Percentiles rank a stretch among this genome's conserved stretches.
Conservation (phyloP, 2,329 filamentous ascomycete species). For the Aspergillus neotritici region DNA sequence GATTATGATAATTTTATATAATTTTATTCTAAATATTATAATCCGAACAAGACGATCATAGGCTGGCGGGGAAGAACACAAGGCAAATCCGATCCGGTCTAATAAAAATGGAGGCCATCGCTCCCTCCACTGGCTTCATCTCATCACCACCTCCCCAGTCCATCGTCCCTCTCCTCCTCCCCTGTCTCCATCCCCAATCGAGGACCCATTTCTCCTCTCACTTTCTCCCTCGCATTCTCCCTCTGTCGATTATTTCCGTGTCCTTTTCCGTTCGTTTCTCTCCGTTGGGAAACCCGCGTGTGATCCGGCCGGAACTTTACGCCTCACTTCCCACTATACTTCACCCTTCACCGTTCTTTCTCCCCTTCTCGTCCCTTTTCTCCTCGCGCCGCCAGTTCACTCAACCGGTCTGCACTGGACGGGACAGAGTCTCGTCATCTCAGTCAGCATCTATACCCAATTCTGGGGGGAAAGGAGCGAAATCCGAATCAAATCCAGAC, state of each 20-base stretch:
- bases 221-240: not conserved
- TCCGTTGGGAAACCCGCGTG: constrained; percentile 10
- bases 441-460: no score
- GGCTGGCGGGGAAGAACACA: no score
- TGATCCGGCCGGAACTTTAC: constrained; percentile 15
- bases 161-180: not conserved
- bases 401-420: not conserved
- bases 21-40: no score
- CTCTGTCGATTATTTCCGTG: not conserved
- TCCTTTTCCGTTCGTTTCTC: constrained; percentile 1
- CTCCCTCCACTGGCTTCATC: no score
- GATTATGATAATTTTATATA: no score
- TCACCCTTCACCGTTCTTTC: constrained; percentile 25
- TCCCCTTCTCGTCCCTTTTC: constrained; percentile 6
- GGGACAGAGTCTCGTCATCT: no score
- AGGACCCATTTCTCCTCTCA: not conserved
- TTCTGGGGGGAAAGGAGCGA: no score
- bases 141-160: not conserved
- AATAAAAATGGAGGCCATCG: no score
- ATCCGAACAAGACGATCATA: no score
- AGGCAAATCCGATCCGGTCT: no score
- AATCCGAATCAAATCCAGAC: not conserved
- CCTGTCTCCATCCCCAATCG: not conserved
- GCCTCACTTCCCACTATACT: constrained; percentile 23
- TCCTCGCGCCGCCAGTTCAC: not conserved